phyloP scores from a whole-genome alignment of 495 filamentous ascomycete species.

The Parachaetomium inaequale region DNA sequence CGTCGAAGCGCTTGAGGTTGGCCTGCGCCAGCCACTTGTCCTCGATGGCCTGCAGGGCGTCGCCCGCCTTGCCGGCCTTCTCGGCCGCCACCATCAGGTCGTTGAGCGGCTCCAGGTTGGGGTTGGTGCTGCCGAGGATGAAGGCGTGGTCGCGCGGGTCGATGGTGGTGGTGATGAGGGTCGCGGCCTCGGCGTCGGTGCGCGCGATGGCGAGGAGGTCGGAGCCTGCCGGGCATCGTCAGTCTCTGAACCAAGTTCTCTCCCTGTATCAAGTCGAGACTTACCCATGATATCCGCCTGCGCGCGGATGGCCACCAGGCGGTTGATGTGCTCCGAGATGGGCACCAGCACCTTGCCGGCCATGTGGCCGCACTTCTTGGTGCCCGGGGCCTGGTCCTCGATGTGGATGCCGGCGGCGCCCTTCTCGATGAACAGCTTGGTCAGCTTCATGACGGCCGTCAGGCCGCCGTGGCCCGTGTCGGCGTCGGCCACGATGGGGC shows the following conservation, averaged over 20 bases:
- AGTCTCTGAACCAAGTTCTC: not conserved
- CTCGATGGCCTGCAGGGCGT: conserved; percentile 84
- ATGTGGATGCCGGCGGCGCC: conserved; percentile 98
- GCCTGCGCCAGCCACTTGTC: conserved; percentile 81
- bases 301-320: conserved; percentile 90
- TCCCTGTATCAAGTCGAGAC: conserved; percentile 11
- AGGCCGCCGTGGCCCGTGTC: conserved; percentile 97
- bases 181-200: conserved; percentile 96
- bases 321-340: conserved; percentile 97
- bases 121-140: conserved; percentile 87
- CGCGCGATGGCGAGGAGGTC: conserved; percentile 89
- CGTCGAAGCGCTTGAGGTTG: conserved; percentile 84
- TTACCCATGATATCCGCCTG: conserved; percentile 98
- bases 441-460: conserved; percentile 98
- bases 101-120: conserved; percentile 74
- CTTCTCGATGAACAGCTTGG: conserved; percentile 94
- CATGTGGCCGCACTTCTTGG: conserved; percentile 99
- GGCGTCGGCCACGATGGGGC: conserved; percentile 94
- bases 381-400: conserved; percentile 96
- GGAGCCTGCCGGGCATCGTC: conserved; percentile 56
- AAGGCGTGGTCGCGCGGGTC: conserved; percentile 92
- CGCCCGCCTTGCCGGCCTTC: conserved; percentile 73
- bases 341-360: conserved; percentile 97
- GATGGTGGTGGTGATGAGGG: conserved; percentile 93
- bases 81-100: conserved; percentile 90